Percentiles rank a stretch among this genome's conserved stretches.
Evolutionary conservation across 2,329 filamentous ascomycete species (phyloP).

Genomic region (Penicillium paneum): DNA sequence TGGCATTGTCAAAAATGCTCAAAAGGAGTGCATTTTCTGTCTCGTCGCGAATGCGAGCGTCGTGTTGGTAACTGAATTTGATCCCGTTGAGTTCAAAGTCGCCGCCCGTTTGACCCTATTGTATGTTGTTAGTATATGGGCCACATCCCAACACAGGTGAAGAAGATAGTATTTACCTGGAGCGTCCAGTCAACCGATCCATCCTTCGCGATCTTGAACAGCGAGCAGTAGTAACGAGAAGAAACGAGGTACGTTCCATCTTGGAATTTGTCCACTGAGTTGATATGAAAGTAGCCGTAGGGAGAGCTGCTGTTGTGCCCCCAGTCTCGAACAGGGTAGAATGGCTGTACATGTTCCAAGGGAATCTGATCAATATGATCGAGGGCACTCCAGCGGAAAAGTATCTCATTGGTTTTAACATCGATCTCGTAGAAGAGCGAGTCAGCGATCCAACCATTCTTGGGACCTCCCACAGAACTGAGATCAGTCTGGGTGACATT

Average conservation of each 20-base stretch:
- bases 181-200: conserved; percentile 12
- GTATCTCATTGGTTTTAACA: conserved; percentile 25
- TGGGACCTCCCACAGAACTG: conserved; percentile 26
- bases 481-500: conserved; percentile 29
- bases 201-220: conserved; percentile 5
- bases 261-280: conserved; percentile 19
- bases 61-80: conserved; percentile 31
- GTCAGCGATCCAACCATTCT: conserved; percentile 30
- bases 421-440: conserved; percentile 31
- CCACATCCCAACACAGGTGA: no score
- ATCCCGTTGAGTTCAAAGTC: conserved; percentile 21
- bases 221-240: background rate
- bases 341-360: conserved; percentile 12
- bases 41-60: conserved; percentile 31
- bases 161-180: conserved; percentile 13
- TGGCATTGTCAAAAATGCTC: conserved; percentile 31
- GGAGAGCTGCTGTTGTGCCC: conserved; percentile 16
- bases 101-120: conserved; percentile 25
- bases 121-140: background rate
- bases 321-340: conserved; percentile 10
- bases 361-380: conserved; percentile 24
- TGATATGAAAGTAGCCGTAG: conserved; percentile 25
- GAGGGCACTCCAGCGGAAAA: conserved; percentile 30
- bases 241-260: conserved; percentile 1
- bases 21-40: conserved; percentile 27